Conservation (phyloP, 179 eudicot species). For the Gypsophila paniculata region DNA sequence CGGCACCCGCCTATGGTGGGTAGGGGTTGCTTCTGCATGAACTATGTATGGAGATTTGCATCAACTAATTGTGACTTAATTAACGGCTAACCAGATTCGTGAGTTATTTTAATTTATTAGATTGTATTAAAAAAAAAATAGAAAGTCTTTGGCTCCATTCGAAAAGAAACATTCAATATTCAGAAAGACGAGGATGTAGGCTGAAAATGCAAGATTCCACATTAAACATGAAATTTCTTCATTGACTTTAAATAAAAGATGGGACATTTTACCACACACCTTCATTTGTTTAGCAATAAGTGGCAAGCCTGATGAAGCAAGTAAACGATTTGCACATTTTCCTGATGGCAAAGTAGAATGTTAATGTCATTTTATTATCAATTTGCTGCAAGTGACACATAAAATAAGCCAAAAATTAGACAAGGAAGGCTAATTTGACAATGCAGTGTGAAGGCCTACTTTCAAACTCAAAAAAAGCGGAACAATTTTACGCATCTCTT, state of each 20-base stretch:
- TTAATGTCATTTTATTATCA: constrained; percentile 7
- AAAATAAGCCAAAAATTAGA: not conserved
- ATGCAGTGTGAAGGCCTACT: not conserved
- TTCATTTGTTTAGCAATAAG: constrained; percentile 93
- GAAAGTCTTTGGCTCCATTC: too few species aligned
- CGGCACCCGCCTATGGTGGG: not conserved
- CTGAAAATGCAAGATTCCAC: not conserved
- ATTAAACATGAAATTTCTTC: not conserved
- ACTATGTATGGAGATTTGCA: not conserved
- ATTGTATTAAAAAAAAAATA: too few species aligned
- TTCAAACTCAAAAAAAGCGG: not conserved
- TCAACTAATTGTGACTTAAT: not conserved
- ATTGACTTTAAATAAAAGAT: not conserved
- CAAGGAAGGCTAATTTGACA: not conserved
- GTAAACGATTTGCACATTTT: constrained; percentile 93
- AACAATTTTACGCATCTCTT: not conserved
- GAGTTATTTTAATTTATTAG: too few species aligned
- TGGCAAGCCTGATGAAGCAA: constrained; percentile 86
- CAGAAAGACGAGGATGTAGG: not conserved
- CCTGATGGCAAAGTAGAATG: constrained; percentile 39
- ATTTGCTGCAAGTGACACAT: constrained; percentile 8
- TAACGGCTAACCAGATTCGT: too few species aligned
- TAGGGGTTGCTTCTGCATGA: not conserved
- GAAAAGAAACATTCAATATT: not conserved
- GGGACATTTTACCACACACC: constrained; percentile 34